phyloP scores from a whole-genome alignment of 371 early-diverging fungal genomes.

The Syncephalastrum contaminatum region DNA sequence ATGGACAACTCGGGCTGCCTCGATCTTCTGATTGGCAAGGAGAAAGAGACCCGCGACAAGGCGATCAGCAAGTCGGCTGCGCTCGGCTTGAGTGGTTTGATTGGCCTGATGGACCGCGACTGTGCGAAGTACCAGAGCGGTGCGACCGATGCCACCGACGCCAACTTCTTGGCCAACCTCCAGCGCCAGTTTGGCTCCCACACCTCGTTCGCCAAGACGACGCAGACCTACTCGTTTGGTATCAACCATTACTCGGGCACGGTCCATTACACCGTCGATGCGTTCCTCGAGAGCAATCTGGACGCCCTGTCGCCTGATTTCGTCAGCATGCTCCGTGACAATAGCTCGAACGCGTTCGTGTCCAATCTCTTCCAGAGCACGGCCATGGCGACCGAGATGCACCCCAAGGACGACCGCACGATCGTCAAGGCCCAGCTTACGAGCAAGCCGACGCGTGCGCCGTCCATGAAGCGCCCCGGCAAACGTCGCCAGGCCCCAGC shows the following conservation, averaged over 20 bases:
- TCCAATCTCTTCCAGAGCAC: constrained; percentile 78
- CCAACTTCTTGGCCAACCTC: constrained; percentile 48
- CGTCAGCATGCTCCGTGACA: constrained; percentile 73
- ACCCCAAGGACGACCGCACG: constrained; percentile 71
- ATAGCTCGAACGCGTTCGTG: constrained; percentile 77
- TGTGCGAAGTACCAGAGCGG: constrained; percentile 40
- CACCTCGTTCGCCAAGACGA: constrained; percentile 32
- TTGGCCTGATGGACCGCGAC: constrained; percentile 66
- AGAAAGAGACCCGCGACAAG: constrained; percentile 14
- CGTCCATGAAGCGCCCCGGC: constrained; percentile 59
- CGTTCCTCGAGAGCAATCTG: constrained; percentile 71
- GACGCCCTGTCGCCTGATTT: constrained; percentile 81
- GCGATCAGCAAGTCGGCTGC: constrained; percentile 24
- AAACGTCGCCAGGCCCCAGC: constrained; percentile 25
- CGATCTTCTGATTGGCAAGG: constrained; percentile 48
- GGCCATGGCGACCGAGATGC: constrained; percentile 78
- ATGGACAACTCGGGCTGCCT: constrained; percentile 52
- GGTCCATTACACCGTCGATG: constrained; percentile 67
- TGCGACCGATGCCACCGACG: constrained; percentile 47
- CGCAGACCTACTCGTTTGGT: constrained; percentile 57
- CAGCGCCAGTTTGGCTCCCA: constrained; percentile 35
- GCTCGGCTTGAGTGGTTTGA: constrained; percentile 30
- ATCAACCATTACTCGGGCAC: constrained; percentile 76
- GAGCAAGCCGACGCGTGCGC: constrained; percentile 70
- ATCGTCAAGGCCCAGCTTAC: constrained; percentile 51